A percentile compares a stretch with the other conserved stretches of the same genome.
Conservation (phyloP, 1,284 basidiomycete genomes). For the Caloboletus firmus region DNA sequence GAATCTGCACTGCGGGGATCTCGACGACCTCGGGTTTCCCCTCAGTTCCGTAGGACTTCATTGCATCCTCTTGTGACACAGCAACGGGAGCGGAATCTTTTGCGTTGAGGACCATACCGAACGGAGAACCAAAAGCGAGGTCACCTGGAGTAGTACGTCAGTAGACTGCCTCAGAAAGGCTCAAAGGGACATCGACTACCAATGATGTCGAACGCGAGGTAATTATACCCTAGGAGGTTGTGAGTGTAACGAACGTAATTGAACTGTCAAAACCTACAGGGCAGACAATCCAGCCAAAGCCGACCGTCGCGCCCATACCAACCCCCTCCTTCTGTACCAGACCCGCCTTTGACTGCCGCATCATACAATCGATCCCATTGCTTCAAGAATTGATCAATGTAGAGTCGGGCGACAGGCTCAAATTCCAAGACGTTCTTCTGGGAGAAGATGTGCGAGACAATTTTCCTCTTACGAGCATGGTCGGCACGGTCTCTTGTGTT, state of each 20-base stretch:
- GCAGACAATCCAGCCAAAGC: slow-evolving; percentile 73
- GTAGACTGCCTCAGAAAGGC: neutral
- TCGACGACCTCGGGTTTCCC: slow-evolving; percentile 48
- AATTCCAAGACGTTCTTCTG: slow-evolving; percentile 82
- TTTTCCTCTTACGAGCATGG: slow-evolving; percentile 88
- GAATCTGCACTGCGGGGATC: slow-evolving; percentile 81
- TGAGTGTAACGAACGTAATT: neutral
- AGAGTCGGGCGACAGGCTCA: slow-evolving; percentile 71
- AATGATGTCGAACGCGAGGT: slow-evolving; percentile 88
- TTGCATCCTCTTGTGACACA: slow-evolving; percentile 47
- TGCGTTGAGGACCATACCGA: slow-evolving; percentile 83
- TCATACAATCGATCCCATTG: slow-evolving; percentile 82
- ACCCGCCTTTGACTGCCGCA: slow-evolving; percentile 50
- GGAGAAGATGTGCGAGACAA: slow-evolving; percentile 85
- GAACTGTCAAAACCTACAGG: slow-evolving; percentile 48
- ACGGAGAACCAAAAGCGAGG: slow-evolving; percentile 83
- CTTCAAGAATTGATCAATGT: slow-evolving; percentile 60
- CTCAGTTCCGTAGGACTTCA: slow-evolving; percentile 56
- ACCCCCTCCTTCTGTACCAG: slow-evolving; percentile 62
- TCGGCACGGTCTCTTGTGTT: slow-evolving; percentile 81
- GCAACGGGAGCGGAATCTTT: slow-evolving; percentile 73
- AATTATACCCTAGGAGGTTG: slow-evolving; percentile 57
- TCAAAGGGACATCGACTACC: slow-evolving; percentile 32
- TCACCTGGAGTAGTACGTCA: slow-evolving; percentile 48
- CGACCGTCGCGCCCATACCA: slow-evolving; percentile 62